phyloP scores from a whole-genome alignment of 2,329 filamentous ascomycete genomes.

The Aspergillus sp. region DNA sequence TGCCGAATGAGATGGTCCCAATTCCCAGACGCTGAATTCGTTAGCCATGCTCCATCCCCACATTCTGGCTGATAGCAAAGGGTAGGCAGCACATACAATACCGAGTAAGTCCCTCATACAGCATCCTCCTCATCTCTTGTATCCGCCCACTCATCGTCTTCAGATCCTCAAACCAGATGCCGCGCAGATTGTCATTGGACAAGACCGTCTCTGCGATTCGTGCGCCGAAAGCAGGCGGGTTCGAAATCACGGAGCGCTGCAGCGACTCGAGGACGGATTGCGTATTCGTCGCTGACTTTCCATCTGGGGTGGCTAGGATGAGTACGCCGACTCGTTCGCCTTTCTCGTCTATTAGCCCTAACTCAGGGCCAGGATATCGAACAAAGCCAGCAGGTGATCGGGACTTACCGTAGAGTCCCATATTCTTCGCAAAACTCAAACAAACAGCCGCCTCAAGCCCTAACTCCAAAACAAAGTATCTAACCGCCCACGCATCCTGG shows the following conservation, averaged over 20 bases:
- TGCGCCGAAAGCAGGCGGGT: slow-evolving; percentile 89
- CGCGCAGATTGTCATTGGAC: slow-evolving; percentile 75
- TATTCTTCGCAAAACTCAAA: slow-evolving; percentile 63
- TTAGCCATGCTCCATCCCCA: slow-evolving; percentile 35
- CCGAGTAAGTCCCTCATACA: slow-evolving; percentile 63
- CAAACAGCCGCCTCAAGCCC: slow-evolving; percentile 69
- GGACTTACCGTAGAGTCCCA: slow-evolving; percentile 35
- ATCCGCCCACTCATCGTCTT: slow-evolving; percentile 90
- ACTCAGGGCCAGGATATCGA: slow-evolving; percentile 42
- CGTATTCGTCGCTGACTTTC: slow-evolving; percentile 11
- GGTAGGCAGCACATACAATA: background rate
- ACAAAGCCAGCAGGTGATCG: background rate
- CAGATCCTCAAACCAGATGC: slow-evolving; percentile 88
- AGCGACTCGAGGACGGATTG: slow-evolving; percentile 22
- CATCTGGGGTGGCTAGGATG: background rate
- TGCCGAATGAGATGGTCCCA: slow-evolving; percentile 68
- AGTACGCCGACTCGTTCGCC: slow-evolving; percentile 23
- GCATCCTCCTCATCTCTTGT: slow-evolving; percentile 79
- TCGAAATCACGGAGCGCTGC: slow-evolving; percentile 78
- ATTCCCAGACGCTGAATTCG: slow-evolving; percentile 75
- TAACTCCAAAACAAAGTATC: slow-evolving; percentile 58
- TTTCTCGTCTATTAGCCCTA: background rate
- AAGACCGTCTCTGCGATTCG: slow-evolving; percentile 80
- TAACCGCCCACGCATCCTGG: slow-evolving; percentile 33
- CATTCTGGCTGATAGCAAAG: background rate